phyloP scores from a whole-genome alignment of 2,329 filamentous ascomycete species.

The Chaetomium sp. region DNA sequence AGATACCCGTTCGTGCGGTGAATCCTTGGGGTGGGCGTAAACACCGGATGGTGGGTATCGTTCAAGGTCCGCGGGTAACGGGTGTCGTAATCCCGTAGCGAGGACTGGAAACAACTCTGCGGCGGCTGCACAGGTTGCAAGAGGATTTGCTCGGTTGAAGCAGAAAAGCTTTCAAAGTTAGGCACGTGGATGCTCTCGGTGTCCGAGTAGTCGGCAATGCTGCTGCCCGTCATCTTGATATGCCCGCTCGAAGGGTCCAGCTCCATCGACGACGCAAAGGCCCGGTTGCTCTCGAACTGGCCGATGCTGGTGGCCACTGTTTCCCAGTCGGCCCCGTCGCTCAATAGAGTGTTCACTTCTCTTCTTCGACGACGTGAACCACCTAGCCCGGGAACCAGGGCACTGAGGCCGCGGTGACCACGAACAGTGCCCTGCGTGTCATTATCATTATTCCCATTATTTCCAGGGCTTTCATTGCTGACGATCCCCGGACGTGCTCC shows the following conservation, averaged over 20 bases:
- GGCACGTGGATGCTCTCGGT: slow-evolving; percentile 25
- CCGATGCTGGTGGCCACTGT: slow-evolving; percentile 31
- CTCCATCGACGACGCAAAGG: slow-evolving; percentile 16
- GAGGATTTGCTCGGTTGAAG: slow-evolving; percentile 27
- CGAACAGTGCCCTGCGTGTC: no score
- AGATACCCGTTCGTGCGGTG: slow-evolving; percentile 30
- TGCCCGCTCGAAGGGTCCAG: slow-evolving; percentile 7
- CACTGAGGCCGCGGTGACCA: background rate
- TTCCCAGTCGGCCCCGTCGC: slow-evolving; percentile 35
- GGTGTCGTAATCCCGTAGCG: slow-evolving; percentile 3
- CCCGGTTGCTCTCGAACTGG: slow-evolving; percentile 24
- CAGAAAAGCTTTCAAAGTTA: slow-evolving; percentile 19
- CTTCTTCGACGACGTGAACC: background rate
- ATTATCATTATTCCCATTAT: no score
- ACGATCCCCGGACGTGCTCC: no score
- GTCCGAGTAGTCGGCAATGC: slow-evolving; percentile 28
- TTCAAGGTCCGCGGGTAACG: slow-evolving; percentile 15
- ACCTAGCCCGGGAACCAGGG: background rate
- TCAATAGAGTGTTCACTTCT: slow-evolving; percentile 12
- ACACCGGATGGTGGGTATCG: slow-evolving; percentile 24
- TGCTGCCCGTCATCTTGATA: slow-evolving; percentile 21
- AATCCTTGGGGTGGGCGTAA: slow-evolving; percentile 26
- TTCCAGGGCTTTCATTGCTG: no score
- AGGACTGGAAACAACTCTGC: slow-evolving; percentile 2
- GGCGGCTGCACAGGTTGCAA: slow-evolving; percentile 12